Evolutionary conservation across 2,329 filamentous ascomycete species (phyloP), one percentile per base, ranked within the genome.

Genomic region (Fragosphaeria purpurea): DNA sequence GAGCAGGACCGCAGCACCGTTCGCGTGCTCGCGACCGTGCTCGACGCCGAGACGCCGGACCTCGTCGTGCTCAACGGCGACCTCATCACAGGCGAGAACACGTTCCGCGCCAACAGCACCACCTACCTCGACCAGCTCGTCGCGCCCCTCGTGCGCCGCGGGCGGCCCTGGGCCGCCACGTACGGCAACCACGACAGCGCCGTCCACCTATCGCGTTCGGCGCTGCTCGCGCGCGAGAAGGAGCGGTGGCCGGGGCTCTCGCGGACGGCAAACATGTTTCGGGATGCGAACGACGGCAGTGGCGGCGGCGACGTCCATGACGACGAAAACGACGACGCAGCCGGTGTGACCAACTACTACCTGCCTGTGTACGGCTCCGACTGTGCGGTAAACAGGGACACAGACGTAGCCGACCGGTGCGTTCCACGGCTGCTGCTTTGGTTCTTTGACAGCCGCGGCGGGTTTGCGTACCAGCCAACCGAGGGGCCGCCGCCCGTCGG

Each of bases 11-110:
- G 61, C 44, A 60, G 61, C 12, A 62, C 67, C 1, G 57, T 63
- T 42, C 56, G 58, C n/a, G 66, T 71, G 4, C 62, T 70, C 12
- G 57, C 62, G 7, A 54, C 55, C 4, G 55, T 71, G 11, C 60
- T 71, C 0, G 63, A 69, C 50, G 44, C 52, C 8, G 64, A 65
- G 50, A 49, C 52, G 1, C 46, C 35, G 58, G 57, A 79, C 42
- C 69, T 84, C 0, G 77, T 78, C 3, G 72, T 84, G 2, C 62
- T 83, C 7, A 83, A 82, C 53, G 80, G 81, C 41, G 81, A 84
- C 57, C 65, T 83, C 3, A 76, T 82, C 50, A 80, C 79, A 0
- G 79, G 80, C 37, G 77, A 83, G 51, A 74, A 76, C 53, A 71
- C 70, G 5, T 70, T 66, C 54, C 52, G 65, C 13, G 59, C 67